phyloP scores from a whole-genome alignment of 768 basidiomycete species.

The Trametes coccinea region DNA sequence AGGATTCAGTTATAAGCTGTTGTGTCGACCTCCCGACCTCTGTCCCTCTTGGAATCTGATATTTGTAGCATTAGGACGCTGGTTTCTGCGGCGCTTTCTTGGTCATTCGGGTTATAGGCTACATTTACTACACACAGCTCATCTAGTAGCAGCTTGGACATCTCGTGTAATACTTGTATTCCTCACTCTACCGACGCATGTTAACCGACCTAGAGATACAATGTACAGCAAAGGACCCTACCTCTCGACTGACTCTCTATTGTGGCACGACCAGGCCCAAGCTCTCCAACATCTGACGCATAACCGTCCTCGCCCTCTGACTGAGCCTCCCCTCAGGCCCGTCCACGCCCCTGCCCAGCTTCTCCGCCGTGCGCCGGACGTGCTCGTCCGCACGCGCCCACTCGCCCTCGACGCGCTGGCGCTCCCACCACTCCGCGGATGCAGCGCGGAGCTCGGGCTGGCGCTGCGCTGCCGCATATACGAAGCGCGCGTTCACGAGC shows the following conservation, averaged over 20 bases:
- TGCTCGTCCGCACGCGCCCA: slow-evolving; percentile 48
- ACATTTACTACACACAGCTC: too few relatives aligned
- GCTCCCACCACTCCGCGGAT: slow-evolving; percentile 57
- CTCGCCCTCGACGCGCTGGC: slow-evolving; percentile 52
- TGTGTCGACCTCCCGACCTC: too few relatives aligned
- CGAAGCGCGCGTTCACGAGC: slow-evolving; percentile 56
- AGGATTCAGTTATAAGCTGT: too few relatives aligned
- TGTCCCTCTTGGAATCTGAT: too few relatives aligned
- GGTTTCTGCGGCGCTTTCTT: too few relatives aligned
- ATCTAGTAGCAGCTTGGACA: too few relatives aligned
- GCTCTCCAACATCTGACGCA: slow-evolving; percentile 11
- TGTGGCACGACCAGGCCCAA: background rate
- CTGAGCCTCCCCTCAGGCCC: slow-evolving; percentile 28
- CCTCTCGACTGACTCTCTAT: background rate
- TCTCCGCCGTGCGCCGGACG: slow-evolving; percentile 34
- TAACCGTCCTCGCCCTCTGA: slow-evolving; percentile 5
- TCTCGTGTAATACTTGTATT: too few relatives aligned
- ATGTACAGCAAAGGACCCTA: background rate
- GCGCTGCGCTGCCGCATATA: slow-evolving; percentile 59
- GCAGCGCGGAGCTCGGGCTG: slow-evolving; percentile 47
- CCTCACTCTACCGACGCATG: too few relatives aligned
- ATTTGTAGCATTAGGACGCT: too few relatives aligned
- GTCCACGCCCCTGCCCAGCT: slow-evolving; percentile 22
- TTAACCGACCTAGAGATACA: background rate
- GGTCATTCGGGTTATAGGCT: too few relatives aligned